A percentile compares a stretch with the other conserved stretches of the same genome.
phyloP scores from a whole-genome alignment of 2,329 filamentous ascomycete genomes.

The Diaporthe sp. region DNA sequence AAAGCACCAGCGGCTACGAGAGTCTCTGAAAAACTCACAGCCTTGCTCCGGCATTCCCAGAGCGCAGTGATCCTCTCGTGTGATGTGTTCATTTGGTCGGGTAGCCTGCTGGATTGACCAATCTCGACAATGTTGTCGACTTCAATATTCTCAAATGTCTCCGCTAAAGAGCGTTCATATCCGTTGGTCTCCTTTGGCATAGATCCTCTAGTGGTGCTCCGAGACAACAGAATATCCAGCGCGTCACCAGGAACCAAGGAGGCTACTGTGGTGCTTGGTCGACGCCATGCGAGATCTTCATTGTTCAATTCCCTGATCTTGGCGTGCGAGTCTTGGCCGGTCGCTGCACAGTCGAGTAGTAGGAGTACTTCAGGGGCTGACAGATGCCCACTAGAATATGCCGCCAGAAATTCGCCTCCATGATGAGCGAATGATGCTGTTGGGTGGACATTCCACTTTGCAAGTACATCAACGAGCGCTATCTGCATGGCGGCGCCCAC shows the following conservation, averaged over 20 bases:
- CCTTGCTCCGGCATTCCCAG: neutral
- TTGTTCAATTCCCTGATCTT: neutral
- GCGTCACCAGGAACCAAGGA: neutral
- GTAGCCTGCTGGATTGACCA: neutral
- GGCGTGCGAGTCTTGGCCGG: neutral
- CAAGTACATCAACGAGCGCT: neutral
- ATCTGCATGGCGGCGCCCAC: neutral
- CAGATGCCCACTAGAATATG: neutral
- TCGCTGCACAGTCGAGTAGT: neutral
- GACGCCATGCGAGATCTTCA: neutral
- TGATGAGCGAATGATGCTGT: neutral
- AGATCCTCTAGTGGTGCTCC: rapidly evolving
- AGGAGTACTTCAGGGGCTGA: neutral
- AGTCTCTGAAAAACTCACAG: neutral
- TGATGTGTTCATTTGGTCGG: neutral
- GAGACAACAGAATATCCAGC: neutral
- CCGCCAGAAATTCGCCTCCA: neutral
- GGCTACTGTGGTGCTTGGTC: neutral
- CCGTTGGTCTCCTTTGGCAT: neutral
- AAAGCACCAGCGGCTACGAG: neutral
- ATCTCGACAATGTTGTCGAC: neutral
- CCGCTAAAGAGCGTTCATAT: too few relatives aligned
- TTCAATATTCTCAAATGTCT: neutral
- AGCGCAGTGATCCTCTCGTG: rapidly evolving
- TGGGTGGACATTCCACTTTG: neutral